Evolutionary conservation across 768 basidiomycete species (phyloP), one percentile per base, ranked within the genome.

Genomic region (Psilocybe sp.): DNA sequence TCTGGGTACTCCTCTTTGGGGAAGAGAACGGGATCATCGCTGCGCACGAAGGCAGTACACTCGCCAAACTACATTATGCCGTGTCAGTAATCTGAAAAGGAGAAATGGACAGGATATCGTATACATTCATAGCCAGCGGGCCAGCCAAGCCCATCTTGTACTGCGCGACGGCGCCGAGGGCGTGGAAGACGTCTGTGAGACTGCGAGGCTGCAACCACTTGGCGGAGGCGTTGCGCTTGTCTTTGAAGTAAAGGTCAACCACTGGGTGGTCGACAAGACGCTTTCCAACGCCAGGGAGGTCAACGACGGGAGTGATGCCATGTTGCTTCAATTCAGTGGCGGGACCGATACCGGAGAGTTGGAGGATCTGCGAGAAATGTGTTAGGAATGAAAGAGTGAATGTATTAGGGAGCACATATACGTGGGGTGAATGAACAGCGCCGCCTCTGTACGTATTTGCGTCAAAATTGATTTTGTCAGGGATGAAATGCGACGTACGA

Each of bases 331-430:
- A 74, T 33, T 87, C 74, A 3, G 69, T 64, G 1, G 75, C 74
- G 28, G 88, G 84, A 14, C 92, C 92, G 39, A 94, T 71, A 18
- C 92, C 92, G 7, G 87, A 89, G 34, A 89, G 73, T 77, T 86
- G 76, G 12, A 89, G 72, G 44, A 88, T 77, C 70, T 87, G 67
- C 5, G 15, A 2, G 19, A 16, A 35, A 19, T 45, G 5, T 18
- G 32, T 16, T 43, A 11, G 14, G 4, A 43, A 5, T 32, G 10
- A 28, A 15, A 2, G 8, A 8, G 8, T 6, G 41, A 8, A 10
- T 19, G 9, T 12, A 14, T 11, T 38, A 8, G 34, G 4, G 46
- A 23, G 32, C 41, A 10, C 5, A 20, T 18, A 28, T 46, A 58
- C 57, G 18, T 58, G 57, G 7, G 43, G 44, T 28, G 44, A 51